phyloP scores from a whole-genome alignment of 2,329 filamentous ascomycete species.

The Lojkania enalia region DNA sequence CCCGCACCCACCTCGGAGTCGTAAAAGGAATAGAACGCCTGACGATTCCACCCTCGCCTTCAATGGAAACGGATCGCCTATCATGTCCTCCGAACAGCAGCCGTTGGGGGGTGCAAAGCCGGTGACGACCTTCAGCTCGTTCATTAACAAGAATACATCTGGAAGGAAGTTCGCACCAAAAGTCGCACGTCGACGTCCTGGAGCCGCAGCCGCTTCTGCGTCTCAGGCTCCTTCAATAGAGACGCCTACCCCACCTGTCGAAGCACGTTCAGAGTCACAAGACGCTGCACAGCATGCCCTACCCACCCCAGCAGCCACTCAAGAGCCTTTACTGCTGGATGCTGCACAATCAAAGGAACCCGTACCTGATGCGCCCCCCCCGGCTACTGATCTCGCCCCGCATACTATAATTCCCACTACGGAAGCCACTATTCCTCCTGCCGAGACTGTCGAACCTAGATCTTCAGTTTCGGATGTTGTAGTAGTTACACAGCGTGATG shows the following conservation, averaged over 20 bases:
- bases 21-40: no score
- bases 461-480: no score
- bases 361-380: background rate
- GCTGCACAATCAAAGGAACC: conserved; percentile 3
- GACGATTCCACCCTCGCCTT: no score
- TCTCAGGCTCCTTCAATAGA: conserved; percentile 14
- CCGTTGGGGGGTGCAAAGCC: background rate
- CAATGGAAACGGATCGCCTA: no score
- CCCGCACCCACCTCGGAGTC: no score
- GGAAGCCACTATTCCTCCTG: no score
- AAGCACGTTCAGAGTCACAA: conserved; percentile 17
- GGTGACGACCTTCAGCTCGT: conserved; percentile 2
- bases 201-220: conserved; percentile 30
- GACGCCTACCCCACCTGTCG: conserved; percentile 18
- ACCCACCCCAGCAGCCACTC: conserved; percentile 31
- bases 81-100: no score
- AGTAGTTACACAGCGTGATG: background rate
- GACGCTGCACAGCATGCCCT: conserved; percentile 8
- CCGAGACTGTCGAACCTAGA: no score
- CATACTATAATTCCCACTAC: no score
- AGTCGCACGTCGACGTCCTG: conserved; percentile 48
- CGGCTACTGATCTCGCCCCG: no score
- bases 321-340: conserved; percentile 18
- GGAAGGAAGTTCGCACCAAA: conserved; percentile 56
- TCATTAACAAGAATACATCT: conserved; percentile 11